Conservation (phyloP, 805 yeast species). For the Candida xyloterini region DNA sequence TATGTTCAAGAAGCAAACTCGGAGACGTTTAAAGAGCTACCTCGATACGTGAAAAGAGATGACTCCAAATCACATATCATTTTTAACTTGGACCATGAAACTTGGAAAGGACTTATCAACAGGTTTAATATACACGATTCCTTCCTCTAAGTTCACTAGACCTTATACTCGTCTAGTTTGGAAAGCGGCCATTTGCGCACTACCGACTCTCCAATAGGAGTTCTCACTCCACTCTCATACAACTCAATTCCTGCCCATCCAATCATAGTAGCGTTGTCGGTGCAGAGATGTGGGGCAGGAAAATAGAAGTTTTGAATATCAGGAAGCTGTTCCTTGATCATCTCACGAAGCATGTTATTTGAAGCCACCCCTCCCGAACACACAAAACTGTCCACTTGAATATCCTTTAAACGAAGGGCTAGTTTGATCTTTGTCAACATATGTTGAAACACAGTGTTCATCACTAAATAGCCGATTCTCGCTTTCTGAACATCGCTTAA, state of each 20-base stretch:
- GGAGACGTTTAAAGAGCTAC: slow-evolving; percentile 22
- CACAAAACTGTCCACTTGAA: slow-evolving; percentile 51
- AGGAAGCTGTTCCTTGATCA: slow-evolving; percentile 37
- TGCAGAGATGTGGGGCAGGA: slow-evolving; percentile 72
- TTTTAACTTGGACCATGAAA: slow-evolving; percentile 61
- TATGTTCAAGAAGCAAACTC: slow-evolving; percentile 28
- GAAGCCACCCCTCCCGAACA: slow-evolving; percentile 96
- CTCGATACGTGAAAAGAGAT: slow-evolving; percentile 21
- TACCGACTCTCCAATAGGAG: slow-evolving; percentile 59
- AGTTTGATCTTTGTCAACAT: slow-evolving; percentile 59
- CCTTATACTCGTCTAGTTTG: slow-evolving; percentile 37
- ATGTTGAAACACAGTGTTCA: slow-evolving; percentile 69
- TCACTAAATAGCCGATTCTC: slow-evolving; percentile 56
- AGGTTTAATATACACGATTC: slow-evolving; percentile 54
- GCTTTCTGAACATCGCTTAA: slow-evolving; percentile 31
- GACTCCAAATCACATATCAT: slow-evolving; percentile 57
- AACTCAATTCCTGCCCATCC: slow-evolving; percentile 96
- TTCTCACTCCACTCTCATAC: slow-evolving; percentile 52
- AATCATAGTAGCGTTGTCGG: slow-evolving; percentile 96
- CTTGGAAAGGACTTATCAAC: slow-evolving; percentile 61
- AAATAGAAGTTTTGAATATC: slow-evolving; percentile 49
- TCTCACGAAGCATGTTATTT: slow-evolving; percentile 52
- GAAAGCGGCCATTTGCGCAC: slow-evolving; percentile 79
- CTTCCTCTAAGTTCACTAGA: slow-evolving; percentile 28
- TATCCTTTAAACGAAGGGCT: slow-evolving; percentile 41